phyloP scores from a whole-genome alignment of 768 basidiomycete genomes.

The Xerocomus spinulosus region DNA sequence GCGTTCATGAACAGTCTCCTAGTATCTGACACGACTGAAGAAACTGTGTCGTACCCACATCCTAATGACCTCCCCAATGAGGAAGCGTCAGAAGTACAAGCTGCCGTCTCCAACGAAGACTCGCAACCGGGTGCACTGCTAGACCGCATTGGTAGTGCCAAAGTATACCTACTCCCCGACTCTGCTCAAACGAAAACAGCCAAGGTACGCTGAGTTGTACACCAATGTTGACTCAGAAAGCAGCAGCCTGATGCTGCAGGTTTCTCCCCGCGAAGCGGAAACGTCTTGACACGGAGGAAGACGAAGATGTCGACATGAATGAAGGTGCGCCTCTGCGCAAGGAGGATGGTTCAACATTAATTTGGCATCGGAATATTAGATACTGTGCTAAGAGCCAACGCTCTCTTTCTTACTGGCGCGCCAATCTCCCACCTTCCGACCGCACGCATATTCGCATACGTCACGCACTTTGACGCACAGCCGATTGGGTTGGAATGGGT shows the following conservation, averaged over 20 bases:
- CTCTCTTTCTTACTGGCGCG: conserved; percentile 65
- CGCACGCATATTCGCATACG: conserved; percentile 74
- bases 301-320: conserved; percentile 33
- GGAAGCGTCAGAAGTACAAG: conserved; percentile 37
- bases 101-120: conserved; percentile 29
- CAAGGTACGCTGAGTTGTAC: conserved; percentile 65
- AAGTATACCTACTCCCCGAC: conserved; percentile 77
- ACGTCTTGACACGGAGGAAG: conserved; percentile 40
- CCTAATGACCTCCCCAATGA: conserved; percentile 55
- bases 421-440: conserved; percentile 77
- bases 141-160: conserved; percentile 64
- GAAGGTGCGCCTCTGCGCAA: conserved; percentile 26
- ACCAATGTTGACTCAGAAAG: conserved; percentile 34
- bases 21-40: conserved; percentile 32
- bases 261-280: conserved; percentile 38
- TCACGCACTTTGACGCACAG: conserved; percentile 68
- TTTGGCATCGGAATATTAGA: conserved; percentile 32
- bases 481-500: conserved; percentile 85
- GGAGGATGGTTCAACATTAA: neutral
- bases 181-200: conserved; percentile 51
- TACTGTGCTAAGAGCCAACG: conserved; percentile 51
- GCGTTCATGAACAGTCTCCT: conserved; percentile 52
- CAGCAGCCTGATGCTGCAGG: conserved; percentile 43
- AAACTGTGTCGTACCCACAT: conserved; percentile 41
- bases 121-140: conserved; percentile 38